A percentile compares a stretch with the other conserved stretches of the same genome.
phyloP scores from a whole-genome alignment of 2,329 filamentous ascomycete genomes.

The Botrytis squamosa region DNA sequence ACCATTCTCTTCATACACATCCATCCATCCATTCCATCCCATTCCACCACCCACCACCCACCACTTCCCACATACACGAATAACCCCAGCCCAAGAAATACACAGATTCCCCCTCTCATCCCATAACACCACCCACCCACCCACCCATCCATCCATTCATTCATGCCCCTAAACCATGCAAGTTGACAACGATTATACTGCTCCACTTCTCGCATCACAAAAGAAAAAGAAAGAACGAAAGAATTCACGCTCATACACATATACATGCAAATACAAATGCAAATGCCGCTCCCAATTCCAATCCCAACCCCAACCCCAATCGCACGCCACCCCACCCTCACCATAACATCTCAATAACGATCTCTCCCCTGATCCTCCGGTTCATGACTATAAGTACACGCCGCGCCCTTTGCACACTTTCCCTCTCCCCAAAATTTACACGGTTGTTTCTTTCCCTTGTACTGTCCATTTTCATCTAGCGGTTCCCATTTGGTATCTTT shows the following conservation, averaged over 20 bases:
- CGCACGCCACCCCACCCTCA: neutral
- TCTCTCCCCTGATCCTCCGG: constrained; percentile 10
- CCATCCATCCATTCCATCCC: neutral
- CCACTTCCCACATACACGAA: neutral
- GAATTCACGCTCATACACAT: neutral
- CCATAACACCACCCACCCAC: neutral
- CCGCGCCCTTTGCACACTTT: constrained; percentile 69
- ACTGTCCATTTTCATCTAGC: constrained; percentile 42
- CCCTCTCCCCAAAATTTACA: constrained; percentile 71
- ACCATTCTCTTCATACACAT: neutral
- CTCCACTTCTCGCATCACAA: neutral
- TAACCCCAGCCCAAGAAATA: neutral
- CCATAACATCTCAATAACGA: neutral
- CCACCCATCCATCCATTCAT: neutral
- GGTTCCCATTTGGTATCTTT: constrained; percentile 22
- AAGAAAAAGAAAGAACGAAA: neutral
- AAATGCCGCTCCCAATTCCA: neutral
- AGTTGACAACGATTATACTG: neutral
- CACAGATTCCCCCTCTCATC: neutral
- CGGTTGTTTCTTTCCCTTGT: constrained; percentile 59
- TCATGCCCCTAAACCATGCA: neutral
- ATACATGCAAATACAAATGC: neutral
- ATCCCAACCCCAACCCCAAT: neutral
- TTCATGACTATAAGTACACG: constrained; percentile 73
- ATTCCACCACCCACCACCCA: neutral